phyloP scores from a whole-genome alignment of 345 rosid species.

The Nasturtium officinale region DNA sequence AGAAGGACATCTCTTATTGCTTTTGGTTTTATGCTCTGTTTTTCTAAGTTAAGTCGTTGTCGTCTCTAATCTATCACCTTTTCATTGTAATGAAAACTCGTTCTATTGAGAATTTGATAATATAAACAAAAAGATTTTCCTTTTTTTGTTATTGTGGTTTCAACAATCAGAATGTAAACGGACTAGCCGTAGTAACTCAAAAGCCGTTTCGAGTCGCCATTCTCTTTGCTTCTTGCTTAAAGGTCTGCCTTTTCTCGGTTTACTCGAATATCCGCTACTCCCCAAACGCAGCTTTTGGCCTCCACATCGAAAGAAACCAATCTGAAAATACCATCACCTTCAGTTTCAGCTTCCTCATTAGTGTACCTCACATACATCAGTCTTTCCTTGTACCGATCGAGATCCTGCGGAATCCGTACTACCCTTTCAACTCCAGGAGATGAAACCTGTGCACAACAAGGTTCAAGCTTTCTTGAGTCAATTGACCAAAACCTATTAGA shows the following conservation, averaged over 20 bases:
- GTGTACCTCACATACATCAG: slow-evolving; percentile 66
- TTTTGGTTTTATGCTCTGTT: slow-evolving; percentile 1
- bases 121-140: background rate
- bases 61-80: slow-evolving; percentile 6
- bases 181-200: slow-evolving; percentile 62
- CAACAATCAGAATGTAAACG: slow-evolving; percentile 60
- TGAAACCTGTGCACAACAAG: slow-evolving; percentile 59
- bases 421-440: slow-evolving; percentile 91
- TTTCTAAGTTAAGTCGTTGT: background rate
- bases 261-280: slow-evolving; percentile 71
- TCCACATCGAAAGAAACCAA: slow-evolving; percentile 70
- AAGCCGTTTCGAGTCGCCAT: slow-evolving; percentile 71
- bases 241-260: slow-evolving; percentile 88
- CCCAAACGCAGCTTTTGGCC: slow-evolving; percentile 68
- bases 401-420: slow-evolving; percentile 74
- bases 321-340: slow-evolving; percentile 71
- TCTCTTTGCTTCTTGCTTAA: slow-evolving; percentile 83
- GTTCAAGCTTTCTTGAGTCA: slow-evolving; percentile 19
- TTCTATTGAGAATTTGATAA: background rate
- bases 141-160: background rate
- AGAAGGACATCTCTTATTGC: slow-evolving; percentile 5
- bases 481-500: background rate
- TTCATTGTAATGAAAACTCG: slow-evolving; percentile 24
- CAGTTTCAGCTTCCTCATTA: slow-evolving; percentile 36
- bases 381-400: slow-evolving; percentile 81